phyloP scores from a whole-genome alignment of 345 rosid species.

The Nasturtium officinale region DNA sequence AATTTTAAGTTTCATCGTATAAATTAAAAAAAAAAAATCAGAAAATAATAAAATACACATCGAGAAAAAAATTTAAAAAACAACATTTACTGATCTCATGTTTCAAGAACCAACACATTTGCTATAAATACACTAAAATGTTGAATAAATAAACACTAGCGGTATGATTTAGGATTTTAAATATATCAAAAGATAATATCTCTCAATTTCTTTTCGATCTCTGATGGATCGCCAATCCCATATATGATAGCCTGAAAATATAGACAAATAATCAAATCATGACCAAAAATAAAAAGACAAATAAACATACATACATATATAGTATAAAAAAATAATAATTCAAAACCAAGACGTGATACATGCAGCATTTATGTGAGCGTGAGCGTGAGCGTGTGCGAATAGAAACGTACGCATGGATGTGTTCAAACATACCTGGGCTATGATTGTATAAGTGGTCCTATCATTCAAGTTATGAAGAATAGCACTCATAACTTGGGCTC shows the following conservation, averaged over 20 bases:
- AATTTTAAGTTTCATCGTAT: no score
- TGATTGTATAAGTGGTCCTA: constrained; percentile 21
- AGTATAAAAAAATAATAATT: no score
- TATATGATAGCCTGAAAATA: constrained; percentile 33
- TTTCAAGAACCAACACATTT: not conserved
- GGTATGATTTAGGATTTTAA: not conserved
- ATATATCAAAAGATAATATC: constrained; percentile 13
- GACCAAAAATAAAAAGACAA: no score
- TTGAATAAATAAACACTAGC: not conserved
- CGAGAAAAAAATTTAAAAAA: no score
- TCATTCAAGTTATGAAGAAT: constrained; percentile 29
- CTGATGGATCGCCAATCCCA: constrained; percentile 37
- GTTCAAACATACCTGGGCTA: constrained; percentile 13
- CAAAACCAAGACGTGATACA: not conserved
- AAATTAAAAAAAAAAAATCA: no score
- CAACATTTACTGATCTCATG: no score
- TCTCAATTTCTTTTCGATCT: constrained; percentile 27
- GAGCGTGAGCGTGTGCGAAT: no score
- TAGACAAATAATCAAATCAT: not conserved
- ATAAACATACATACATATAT: no score
- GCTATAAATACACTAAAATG: not conserved
- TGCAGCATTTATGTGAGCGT: no score
- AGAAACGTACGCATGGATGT: not conserved
- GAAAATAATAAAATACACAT: no score
- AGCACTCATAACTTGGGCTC: constrained; percentile 39